Evolutionary conservation across 768 basidiomycete genomes (phyloP), one percentile per base, ranked within the genome.

Genomic region (Serendipita indica): DNA sequence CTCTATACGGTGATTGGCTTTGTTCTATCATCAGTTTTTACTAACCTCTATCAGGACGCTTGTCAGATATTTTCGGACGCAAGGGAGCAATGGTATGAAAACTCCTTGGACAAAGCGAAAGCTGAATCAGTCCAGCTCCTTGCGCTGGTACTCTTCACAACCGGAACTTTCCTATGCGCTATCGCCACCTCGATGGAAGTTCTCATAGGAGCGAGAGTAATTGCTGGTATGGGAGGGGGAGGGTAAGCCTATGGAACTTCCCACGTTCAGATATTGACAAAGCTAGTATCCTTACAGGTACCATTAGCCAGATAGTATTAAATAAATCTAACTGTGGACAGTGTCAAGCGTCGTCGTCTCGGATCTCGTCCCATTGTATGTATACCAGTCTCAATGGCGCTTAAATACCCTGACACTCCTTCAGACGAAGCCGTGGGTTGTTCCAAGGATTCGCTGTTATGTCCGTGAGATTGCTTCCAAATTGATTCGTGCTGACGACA

Each of bases 171-270:
- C 39, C 74, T 83, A 14, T 97, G 93, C 66, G 94, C 89, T 1
- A 64, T 92, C 39, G 93, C 90, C 39, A 81, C 85, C 5, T 86
- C 83, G 3, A 94, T 96, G 91, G 77, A 80, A 62, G 68, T 75
- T 12, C 77, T 96, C 58, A 89, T 94, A 61, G 75, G 76, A 39
- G 87, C 86, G 59, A 80, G 93, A 13, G 82, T 87, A 2, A 70
- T 96, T 43, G 90, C 92, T 30, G 92, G 92, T 54, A 88, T 89
- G 81, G 91, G 89, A 59, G 89, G 91, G 59, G 91, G 89, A 70
- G 86, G 89, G 82, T 88, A 68, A 70, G 84, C 79, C 39, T 39
- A 18, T 18, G 18, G 18, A 18, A 13, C 37, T 39, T 43, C 18
- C 27, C 27, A 7, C 41, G 7, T 43, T 43, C 41, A 7, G 5